These are phyloP conservation scores for Tritrichomonas musculus DNA, from an alignment of 208 protist species.

Conservation along the genomic window DNA sequence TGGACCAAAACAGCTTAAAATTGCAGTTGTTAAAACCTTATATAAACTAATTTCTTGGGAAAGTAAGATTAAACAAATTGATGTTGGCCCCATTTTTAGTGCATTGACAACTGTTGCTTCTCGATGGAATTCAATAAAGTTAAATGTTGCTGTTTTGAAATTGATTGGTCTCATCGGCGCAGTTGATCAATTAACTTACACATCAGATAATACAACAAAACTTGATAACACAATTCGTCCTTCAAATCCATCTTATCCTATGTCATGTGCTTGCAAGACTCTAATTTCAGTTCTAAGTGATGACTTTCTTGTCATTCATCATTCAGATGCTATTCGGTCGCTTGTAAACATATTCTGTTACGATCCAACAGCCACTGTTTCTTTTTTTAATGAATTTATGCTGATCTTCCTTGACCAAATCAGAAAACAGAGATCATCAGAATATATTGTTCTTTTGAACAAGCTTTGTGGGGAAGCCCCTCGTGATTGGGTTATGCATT, in stretches of 20 bases:
- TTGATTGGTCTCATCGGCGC: not conserved
- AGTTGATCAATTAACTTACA: not conserved
- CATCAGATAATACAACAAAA: too few relatives aligned
- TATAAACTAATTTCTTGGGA: not conserved
- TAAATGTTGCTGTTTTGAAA: not conserved
- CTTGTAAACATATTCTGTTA: not conserved
- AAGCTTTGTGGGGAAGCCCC: not conserved
- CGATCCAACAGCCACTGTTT: not conserved
- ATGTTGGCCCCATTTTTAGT: not conserved
- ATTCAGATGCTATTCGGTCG: not conserved
- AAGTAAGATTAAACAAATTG: not conserved
- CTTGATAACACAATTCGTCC: not conserved
- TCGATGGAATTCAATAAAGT: not conserved
- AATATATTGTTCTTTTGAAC: not conserved
- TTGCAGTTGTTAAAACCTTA: not conserved
- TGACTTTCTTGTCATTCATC: not conserved
- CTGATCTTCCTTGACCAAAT: not conserved
- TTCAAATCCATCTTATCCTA: not conserved
- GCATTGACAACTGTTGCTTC: not conserved
- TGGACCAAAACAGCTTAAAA: not conserved
- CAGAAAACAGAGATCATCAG: not conserved
- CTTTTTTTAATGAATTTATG: conserved; percentile 20
- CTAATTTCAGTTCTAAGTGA: not conserved
- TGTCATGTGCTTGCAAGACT: not conserved
- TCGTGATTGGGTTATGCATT: not conserved